Percentiles rank a stretch among this genome's conserved stretches.
Conservation (phyloP, 805 yeast species). For the Pichia scutulata region DNA sequence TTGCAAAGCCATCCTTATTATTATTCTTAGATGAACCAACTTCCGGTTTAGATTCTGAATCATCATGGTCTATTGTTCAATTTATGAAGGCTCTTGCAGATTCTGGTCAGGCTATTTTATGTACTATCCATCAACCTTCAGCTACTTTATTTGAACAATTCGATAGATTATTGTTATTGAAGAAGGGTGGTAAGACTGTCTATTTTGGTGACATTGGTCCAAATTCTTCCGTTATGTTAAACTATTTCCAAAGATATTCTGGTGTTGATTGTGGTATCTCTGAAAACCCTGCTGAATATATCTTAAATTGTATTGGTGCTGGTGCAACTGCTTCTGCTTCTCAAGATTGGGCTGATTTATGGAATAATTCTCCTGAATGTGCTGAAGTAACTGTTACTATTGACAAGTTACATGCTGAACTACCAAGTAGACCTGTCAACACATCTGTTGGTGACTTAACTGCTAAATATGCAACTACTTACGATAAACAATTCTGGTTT, state of each 20-base stretch:
- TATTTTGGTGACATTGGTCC: constrained; percentile 48
- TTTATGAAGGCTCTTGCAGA: constrained; percentile 42
- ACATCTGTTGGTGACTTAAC: constrained; percentile 21
- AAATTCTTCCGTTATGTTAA: constrained; percentile 35
- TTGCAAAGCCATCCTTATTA: constrained; percentile 45
- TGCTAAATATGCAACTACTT: constrained; percentile 39
- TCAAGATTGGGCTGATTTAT: constrained; percentile 58
- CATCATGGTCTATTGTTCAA: constrained; percentile 51
- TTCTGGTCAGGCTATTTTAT: constrained; percentile 47
- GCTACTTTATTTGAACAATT: constrained; percentile 36
- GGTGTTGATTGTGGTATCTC: constrained; percentile 56
- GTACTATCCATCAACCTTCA: constrained; percentile 51
- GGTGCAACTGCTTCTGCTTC: constrained; percentile 63
- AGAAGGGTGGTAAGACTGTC: constrained; percentile 46
- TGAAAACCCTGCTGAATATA: constrained; percentile 73
- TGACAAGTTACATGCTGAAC: constrained; percentile 23
- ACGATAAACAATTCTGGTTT: constrained; percentile 30
- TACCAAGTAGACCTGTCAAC: constrained; percentile 22
- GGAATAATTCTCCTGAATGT: constrained; percentile 39
- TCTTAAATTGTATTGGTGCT: constrained; percentile 69
- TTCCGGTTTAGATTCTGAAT: constrained; percentile 49
- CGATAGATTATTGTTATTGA: constrained; percentile 37
- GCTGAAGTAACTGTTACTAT: constrained; percentile 25
- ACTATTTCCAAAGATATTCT: constrained; percentile 43
- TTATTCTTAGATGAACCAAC: constrained; percentile 54